Evolutionary conservation across 345 rosid genomes (phyloP).

Genomic region (Rubroshorea leprosula): DNA sequence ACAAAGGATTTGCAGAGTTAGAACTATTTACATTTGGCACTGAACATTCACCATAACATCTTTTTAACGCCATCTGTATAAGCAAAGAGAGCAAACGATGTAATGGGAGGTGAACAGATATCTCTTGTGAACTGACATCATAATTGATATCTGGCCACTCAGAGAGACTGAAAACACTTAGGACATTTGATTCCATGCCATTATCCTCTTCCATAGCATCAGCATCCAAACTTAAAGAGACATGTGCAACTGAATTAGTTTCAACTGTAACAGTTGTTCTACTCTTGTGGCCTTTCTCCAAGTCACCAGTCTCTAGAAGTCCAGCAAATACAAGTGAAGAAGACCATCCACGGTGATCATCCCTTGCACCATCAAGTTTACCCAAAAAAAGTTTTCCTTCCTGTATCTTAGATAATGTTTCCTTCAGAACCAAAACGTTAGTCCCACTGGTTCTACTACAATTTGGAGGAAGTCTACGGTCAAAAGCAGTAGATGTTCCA

Average conservation of each 20-base stretch:
- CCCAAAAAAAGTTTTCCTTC: constrained; percentile 51
- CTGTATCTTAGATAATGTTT: constrained; percentile 43
- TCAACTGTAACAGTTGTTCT: constrained; percentile 24
- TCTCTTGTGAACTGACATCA: constrained; percentile 75
- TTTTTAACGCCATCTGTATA: constrained; percentile 59
- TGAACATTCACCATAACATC: constrained; percentile 55
- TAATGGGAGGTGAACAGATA: constrained; percentile 79
- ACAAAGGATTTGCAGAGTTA: constrained; percentile 27
- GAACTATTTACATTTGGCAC: constrained; percentile 18
- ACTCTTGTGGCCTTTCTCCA: constrained; percentile 36
- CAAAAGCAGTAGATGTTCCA: constrained; percentile 33
- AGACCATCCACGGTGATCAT: constrained; percentile 30
- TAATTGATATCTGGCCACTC: constrained; percentile 67
- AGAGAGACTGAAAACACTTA: constrained; percentile 41
- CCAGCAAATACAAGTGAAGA: constrained; percentile 27
- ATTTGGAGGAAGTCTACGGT: constrained; percentile 25
- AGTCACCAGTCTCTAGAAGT: constrained; percentile 24
- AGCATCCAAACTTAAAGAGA: constrained; percentile 29
- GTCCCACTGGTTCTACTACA: constrained; percentile 30
- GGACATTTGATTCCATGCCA: constrained; percentile 27
- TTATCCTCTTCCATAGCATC: constrained; percentile 31
- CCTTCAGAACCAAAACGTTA: constrained; percentile 51
- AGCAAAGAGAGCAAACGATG: constrained; percentile 78
- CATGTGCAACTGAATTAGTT: constrained; percentile 21
- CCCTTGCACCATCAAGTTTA: constrained; percentile 46